Percentiles rank a stretch among this genome's conserved stretches.
Evolutionary conservation across 352 stramenopile genomes (phyloP).

Genomic region (Globisporangium lucens): DNA sequence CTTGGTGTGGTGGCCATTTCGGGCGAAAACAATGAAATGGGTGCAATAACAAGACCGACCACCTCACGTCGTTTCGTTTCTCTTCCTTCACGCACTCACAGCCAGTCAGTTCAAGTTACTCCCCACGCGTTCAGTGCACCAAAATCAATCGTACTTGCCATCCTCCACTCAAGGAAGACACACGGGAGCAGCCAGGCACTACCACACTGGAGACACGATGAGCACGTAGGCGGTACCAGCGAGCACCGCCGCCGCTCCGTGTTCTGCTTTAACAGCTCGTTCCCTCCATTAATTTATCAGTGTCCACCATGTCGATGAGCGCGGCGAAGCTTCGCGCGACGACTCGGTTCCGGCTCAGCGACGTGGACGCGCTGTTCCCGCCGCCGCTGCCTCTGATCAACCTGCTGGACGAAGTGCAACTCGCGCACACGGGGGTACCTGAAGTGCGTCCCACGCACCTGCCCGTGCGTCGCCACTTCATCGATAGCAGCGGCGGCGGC

Average conservation of each 20-base stretch:
- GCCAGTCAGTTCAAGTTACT: too few relatives aligned
- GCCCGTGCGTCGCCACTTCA: slow-evolving; percentile 41
- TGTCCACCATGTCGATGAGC: slow-evolving; percentile 2
- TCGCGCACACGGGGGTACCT: slow-evolving; percentile 38
- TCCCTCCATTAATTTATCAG: background rate
- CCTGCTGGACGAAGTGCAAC: slow-evolving; percentile 42
- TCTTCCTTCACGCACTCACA: too few relatives aligned
- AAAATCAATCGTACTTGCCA: background rate
- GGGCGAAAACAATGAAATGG: too few relatives aligned
- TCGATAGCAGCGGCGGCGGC: background rate
- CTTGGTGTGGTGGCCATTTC: too few relatives aligned
- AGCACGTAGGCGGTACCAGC: background rate
- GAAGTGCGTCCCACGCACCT: slow-evolving; percentile 38
- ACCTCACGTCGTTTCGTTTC: too few relatives aligned
- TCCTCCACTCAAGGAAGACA: background rate
- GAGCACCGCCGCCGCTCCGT: background rate
- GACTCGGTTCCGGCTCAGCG: slow-evolving; percentile 23
- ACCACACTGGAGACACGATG: background rate
- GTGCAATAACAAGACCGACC: too few relatives aligned
- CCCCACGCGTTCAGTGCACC: background rate
- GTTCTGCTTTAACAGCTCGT: background rate
- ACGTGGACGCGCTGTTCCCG: slow-evolving; percentile 39
- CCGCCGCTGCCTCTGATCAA: slow-evolving; percentile 60
- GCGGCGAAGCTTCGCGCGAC: slow-evolving; percentile 21
- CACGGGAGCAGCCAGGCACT: too few relatives aligned